Evolutionary conservation across 2,329 filamentous ascomycete species (phyloP).

Genomic region (Aspergillus puulaauensis): DNA sequence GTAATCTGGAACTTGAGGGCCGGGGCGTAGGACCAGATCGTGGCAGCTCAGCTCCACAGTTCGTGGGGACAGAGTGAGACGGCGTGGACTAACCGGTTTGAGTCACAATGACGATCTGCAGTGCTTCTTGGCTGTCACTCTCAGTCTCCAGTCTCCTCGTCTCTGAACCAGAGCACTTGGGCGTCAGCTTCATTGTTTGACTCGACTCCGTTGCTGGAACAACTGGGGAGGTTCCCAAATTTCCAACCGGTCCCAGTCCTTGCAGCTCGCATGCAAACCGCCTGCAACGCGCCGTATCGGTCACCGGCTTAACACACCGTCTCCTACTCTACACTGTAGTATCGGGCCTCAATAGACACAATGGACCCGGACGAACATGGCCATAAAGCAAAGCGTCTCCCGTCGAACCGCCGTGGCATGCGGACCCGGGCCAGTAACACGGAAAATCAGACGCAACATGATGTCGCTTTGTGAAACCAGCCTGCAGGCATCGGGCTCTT

Average conservation of each 20-base stretch:
- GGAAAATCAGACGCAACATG: background rate
- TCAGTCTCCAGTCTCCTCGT: too few relatives aligned
- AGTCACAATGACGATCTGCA: background rate
- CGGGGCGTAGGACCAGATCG: background rate
- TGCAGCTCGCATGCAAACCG: background rate
- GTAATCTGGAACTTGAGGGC: background rate
- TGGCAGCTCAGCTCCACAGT: background rate
- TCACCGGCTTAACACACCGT: background rate
- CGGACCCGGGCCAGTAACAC: background rate
- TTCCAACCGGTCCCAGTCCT: background rate
- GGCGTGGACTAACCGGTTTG: too few relatives aligned
- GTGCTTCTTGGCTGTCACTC: too few relatives aligned
- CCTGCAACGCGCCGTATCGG: background rate
- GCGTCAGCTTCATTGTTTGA: background rate
- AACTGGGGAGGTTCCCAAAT: background rate
- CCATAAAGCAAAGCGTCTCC: background rate
- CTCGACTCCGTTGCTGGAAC: background rate
- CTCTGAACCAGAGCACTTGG: too few relatives aligned
- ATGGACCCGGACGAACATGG: background rate
- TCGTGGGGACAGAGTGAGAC: background rate
- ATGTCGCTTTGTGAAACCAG: background rate
- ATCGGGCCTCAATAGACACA: background rate
- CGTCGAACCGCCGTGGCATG: background rate
- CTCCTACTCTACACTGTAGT: background rate
- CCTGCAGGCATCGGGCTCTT: background rate